These are phyloP conservation scores for Amoeboaphelidium occidentale DNA, from an alignment of 371 early-diverging fungal genomes.

Conservation along the genomic window DNA sequence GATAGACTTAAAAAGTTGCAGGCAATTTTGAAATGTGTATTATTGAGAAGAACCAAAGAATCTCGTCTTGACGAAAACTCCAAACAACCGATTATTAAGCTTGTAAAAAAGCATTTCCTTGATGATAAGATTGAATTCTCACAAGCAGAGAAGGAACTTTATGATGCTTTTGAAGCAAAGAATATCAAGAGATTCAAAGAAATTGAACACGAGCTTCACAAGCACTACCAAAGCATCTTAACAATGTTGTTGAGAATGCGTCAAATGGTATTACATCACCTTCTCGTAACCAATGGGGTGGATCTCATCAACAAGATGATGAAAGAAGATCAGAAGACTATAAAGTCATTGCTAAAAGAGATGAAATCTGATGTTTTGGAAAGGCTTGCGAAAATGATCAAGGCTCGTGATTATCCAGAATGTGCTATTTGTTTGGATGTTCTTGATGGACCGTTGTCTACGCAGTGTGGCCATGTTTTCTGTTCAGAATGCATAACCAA, in stretches of 20 bases:
- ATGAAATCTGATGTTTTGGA: neutral
- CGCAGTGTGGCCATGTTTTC: neutral
- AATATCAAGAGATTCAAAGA: neutral
- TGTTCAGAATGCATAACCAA: neutral
- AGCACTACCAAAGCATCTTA: neutral
- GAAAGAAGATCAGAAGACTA: neutral
- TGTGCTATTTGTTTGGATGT: neutral
- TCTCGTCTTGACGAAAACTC: neutral
- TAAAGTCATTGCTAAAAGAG: neutral
- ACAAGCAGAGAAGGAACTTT: neutral
- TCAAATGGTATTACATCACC: neutral
- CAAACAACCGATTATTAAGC: neutral
- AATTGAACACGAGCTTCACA: neutral
- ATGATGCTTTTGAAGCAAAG: neutral
- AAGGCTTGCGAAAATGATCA: neutral
- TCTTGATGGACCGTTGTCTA: neutral
- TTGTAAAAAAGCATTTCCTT: neutral
- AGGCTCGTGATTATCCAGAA: neutral
- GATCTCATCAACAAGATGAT: neutral
- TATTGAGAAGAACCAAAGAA: neutral
- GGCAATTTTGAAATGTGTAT: neutral
- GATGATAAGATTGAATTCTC: neutral
- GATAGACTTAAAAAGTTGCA: neutral
- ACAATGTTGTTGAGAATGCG: neutral
- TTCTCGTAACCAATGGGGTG: neutral